Conservation (phyloP, 768 basidiomycete genomes). For the Mycena haematopus region DNA sequence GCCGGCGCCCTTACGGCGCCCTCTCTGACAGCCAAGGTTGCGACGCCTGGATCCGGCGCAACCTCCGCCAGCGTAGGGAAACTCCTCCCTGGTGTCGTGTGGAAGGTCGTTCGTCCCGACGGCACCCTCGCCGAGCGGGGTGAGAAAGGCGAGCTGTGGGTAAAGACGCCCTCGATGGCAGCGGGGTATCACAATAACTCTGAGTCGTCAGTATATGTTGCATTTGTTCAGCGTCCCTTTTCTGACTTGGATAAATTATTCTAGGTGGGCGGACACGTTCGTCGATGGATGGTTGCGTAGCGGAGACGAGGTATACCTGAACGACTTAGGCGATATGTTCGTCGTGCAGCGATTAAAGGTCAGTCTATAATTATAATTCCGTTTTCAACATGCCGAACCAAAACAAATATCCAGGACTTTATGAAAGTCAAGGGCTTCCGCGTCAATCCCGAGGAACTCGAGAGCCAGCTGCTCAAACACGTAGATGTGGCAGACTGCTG, state of each 20-base stretch:
- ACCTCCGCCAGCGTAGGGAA: conserved; percentile 48
- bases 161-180: conserved; percentile 45
- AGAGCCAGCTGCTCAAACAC: conserved; percentile 51
- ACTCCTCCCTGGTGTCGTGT: conserved; percentile 46
- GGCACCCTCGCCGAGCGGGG: conserved; percentile 44
- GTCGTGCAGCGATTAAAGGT: conserved; percentile 52
- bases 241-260: not conserved
- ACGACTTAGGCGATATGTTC: conserved; percentile 50
- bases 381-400: too few relatives aligned
- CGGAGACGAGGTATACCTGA: conserved; percentile 53
- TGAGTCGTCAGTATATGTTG: conserved; percentile 38
- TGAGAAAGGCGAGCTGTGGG: conserved; percentile 51
- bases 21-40: conserved; percentile 41
- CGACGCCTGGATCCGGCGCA: conserved; percentile 28
- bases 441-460: conserved; percentile 41
- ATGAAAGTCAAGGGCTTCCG: not conserved
- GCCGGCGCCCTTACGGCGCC: conserved; percentile 38
- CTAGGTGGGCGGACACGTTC: conserved; percentile 45
- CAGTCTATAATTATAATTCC: not conserved
- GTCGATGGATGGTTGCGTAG: conserved; percentile 52
- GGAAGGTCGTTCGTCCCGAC: conserved; percentile 47
- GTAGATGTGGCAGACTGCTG: conserved; percentile 52
- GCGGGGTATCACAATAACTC: conserved; percentile 46
- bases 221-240: not conserved
- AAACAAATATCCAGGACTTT: conserved; percentile 35